phyloP scores from a whole-genome alignment of 2,329 filamentous ascomycete genomes.

The Coleophoma crateriformis region DNA sequence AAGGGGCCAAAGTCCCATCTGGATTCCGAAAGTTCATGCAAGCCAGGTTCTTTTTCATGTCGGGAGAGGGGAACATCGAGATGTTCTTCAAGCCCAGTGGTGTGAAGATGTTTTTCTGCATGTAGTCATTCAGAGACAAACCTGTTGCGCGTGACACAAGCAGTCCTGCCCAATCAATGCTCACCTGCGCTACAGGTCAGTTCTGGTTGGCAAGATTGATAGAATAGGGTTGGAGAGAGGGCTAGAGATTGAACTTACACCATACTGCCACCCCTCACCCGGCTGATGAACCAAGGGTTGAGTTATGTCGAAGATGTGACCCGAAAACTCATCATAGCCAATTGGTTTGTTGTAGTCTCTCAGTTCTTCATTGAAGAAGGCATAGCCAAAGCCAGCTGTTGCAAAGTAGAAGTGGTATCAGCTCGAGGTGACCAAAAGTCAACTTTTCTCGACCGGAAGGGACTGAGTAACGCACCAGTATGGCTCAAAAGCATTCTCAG shows the following conservation, averaged over 20 bases:
- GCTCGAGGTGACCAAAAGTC: background rate
- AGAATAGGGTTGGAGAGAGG: too few relatives aligned
- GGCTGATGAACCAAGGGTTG: slow-evolving; percentile 52
- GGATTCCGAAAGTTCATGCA: slow-evolving; percentile 46
- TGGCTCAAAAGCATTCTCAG: slow-evolving; percentile 53
- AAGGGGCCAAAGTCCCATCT: slow-evolving; percentile 29
- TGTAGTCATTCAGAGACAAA: slow-evolving; percentile 38
- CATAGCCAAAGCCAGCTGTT: slow-evolving; percentile 31
- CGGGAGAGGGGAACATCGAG: slow-evolving; percentile 24
- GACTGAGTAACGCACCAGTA: slow-evolving; percentile 26
- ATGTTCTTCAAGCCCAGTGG: slow-evolving; percentile 28
- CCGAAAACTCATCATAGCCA: slow-evolving; percentile 18
- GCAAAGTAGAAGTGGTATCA: slow-evolving; percentile 27
- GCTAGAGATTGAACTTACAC: slow-evolving; percentile 31
- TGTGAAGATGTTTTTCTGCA: slow-evolving; percentile 39
- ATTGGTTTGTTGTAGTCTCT: slow-evolving; percentile 42
- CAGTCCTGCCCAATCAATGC: slow-evolving; percentile 48
- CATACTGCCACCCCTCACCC: slow-evolving; percentile 56
- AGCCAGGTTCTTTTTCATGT: slow-evolving; percentile 49
- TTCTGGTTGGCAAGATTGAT: background rate
- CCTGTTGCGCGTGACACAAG: slow-evolving; percentile 38
- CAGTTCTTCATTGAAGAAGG: slow-evolving; percentile 43
- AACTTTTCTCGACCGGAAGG: slow-evolving; percentile 36
- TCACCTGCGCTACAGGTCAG: slow-evolving; percentile 28
- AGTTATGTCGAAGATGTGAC: slow-evolving; percentile 11